Evolutionary conservation across 495 filamentous ascomycete genomes (phyloP).

Genomic region (Aspergillus sclerotioniger): DNA sequence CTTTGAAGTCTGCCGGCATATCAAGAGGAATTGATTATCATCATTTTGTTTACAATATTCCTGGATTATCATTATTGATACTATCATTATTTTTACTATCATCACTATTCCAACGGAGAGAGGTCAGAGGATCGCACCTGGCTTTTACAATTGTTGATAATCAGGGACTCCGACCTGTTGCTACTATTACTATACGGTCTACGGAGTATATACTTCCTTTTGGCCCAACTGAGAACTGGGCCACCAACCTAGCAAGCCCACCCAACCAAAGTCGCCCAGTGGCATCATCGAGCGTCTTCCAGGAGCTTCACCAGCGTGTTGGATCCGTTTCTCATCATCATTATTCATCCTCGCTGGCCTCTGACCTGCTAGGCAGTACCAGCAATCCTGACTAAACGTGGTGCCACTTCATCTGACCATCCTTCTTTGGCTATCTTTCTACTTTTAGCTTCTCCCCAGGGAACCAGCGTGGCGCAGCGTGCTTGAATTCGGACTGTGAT

Average conservation of each 20-base stretch:
- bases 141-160: too few species aligned
- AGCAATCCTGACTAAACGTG: conserved; percentile 13
- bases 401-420: conserved; percentile 17
- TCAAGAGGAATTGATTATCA: too few species aligned
- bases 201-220: too few species aligned
- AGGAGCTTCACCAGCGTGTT: neutral
- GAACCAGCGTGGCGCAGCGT: conserved; percentile 12
- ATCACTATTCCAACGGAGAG: too few species aligned
- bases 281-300: conserved; percentile 20
- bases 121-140: too few species aligned
- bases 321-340: conserved; percentile 12
- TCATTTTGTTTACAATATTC: too few species aligned
- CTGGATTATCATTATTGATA: too few species aligned
- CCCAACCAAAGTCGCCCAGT: neutral
- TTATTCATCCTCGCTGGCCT: conserved; percentile 7
- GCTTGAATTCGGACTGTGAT: conserved; percentile 3
- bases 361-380: neutral
- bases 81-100: too few species aligned
- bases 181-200: too few species aligned
- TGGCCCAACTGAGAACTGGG: too few species aligned
- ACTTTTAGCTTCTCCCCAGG: conserved; percentile 10
- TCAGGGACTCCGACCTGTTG: too few species aligned
- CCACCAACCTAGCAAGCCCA: neutral
- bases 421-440: conserved; percentile 6
- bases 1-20: conserved; percentile 2